phyloP scores from a whole-genome alignment of 1,284 basidiomycete species.

The Irpex sp. region DNA sequence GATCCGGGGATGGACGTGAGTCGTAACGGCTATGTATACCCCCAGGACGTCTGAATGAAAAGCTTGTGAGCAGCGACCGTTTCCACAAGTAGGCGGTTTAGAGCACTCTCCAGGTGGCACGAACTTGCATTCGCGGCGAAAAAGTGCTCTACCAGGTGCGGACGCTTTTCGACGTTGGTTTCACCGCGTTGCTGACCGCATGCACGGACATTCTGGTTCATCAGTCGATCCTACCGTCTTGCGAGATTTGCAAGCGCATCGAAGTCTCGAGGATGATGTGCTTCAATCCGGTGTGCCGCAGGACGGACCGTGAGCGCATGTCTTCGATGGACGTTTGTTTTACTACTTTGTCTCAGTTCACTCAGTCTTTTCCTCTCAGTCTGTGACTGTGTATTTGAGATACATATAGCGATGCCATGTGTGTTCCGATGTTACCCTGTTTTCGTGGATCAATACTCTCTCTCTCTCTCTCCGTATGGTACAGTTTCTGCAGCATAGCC shows the following conservation, averaged over 20 bases:
- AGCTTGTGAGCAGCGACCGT: constrained; percentile 41
- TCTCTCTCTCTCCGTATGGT: not conserved
- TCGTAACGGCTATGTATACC: constrained; percentile 18
- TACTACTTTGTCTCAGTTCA: not conserved
- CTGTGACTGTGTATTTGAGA: constrained; percentile 5
- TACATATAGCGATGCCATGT: constrained; percentile 1
- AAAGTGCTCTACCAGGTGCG: constrained; percentile 81
- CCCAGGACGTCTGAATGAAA: constrained; percentile 3
- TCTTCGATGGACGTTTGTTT: not conserved
- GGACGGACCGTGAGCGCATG: constrained; percentile 10
- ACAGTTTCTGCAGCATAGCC: not conserved
- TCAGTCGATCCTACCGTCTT: constrained; percentile 83
- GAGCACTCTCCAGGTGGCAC: constrained; percentile 48
- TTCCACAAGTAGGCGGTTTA: constrained; percentile 49
- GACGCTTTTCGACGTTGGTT: constrained; percentile 13
- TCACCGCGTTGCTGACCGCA: constrained; percentile 15
- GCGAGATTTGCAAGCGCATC: constrained; percentile 81
- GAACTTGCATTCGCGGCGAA: constrained; percentile 73
- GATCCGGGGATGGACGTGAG: constrained; percentile 83
- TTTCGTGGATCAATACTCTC: not conserved
- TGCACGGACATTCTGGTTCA: constrained; percentile 10
- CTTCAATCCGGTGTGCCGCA: constrained; percentile 9
- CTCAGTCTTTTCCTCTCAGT: not conserved
- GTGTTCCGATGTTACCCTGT: not conserved
- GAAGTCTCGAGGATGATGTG: constrained; percentile 65